These are phyloP conservation scores for Entophlyctis luteolus DNA, from an alignment of 192 early-diverging fungal species.

Conservation along the genomic window DNA sequence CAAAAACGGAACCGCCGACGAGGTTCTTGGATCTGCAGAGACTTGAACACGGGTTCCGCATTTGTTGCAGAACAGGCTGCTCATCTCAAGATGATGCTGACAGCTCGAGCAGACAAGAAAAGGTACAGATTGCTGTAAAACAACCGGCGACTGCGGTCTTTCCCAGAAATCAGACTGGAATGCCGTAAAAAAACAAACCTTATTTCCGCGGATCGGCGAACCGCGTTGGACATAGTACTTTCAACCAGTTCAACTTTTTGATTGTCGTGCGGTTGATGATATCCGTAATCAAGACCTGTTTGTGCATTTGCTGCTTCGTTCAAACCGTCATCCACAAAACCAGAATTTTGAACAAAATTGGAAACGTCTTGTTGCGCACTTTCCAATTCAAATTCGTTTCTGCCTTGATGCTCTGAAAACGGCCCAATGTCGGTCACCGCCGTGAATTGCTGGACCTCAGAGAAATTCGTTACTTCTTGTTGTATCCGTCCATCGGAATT, in stretches of 20 bases:
- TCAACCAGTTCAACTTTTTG: neutral
- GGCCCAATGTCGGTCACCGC: too few relatives aligned
- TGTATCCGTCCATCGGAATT: too few relatives aligned
- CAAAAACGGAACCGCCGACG: neutral
- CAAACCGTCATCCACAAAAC: too few relatives aligned
- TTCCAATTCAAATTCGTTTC: too few relatives aligned
- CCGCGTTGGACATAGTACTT: neutral
- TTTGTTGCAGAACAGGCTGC: conserved; percentile 42
- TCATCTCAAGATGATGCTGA: conserved; percentile 20
- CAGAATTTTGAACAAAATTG: too few relatives aligned
- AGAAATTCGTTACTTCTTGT: too few relatives aligned
- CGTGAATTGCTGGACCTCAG: too few relatives aligned
- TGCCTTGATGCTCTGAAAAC: too few relatives aligned
- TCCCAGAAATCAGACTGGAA: neutral
- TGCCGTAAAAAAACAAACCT: neutral
- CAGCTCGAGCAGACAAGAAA: conserved; percentile 34
- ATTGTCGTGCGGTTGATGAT: too few relatives aligned
- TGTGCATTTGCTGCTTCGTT: too few relatives aligned
- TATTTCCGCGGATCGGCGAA: neutral
- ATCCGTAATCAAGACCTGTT: too few relatives aligned
- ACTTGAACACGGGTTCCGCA: conserved; percentile 30
- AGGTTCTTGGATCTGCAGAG: neutral
- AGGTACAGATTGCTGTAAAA: neutral
- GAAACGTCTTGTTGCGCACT: too few relatives aligned
- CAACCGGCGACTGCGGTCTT: neutral